Evolutionary conservation across 108 stramenopile genomes (phyloP), one percentile per base, ranked within the genome.

Genomic region (Thalassiosira profunda): DNA sequence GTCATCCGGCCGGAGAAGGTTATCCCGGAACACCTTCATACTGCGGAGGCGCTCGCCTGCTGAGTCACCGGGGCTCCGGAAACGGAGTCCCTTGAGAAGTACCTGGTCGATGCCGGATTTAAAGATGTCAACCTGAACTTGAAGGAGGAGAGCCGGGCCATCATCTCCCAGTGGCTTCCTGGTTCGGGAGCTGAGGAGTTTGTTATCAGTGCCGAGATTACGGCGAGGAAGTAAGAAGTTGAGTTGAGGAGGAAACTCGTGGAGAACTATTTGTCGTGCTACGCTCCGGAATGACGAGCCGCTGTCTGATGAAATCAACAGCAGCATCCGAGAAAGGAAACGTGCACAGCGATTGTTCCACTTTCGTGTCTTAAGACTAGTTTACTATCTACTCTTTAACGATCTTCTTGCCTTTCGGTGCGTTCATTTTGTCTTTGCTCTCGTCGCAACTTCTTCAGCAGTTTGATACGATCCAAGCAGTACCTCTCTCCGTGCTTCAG

Each of bases 41-140:
- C 81, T 5, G 80, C 80, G 4, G 65, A 85, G 70, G 81, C 84
- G 1, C 46, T 79, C 41, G 84, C 84, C 23, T 85, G 84, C 84
- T 85, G 84, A 85, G 84, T 85, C 9, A 33, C 44, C 5, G 84
- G 84, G 64, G 84, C 84, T 36, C 76, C 81, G 21, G 81, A 73
- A 48, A 63, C 44, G 70, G 66, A 63, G 67, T 68, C 62, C 68
- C 67, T 85, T 20, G 68, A 70, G 52, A 36, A 36, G 21, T 63
- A 52, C 49, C 45, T 85, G 42, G 37, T 24, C 3, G 67, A 65
- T 29, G 81, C 84, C 0, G 84, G 84, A n/a, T 85, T 85, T 54
- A 36, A 20, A 5, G 74, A 82, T 35, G 55, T 85, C 12, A 55
- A 58, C 17, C 14, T 85, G 51, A 48, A 48, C 10, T 38, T 78